Conservation (phyloP, 2,329 filamentous ascomycete species). For the Penicillium sp. region DNA sequence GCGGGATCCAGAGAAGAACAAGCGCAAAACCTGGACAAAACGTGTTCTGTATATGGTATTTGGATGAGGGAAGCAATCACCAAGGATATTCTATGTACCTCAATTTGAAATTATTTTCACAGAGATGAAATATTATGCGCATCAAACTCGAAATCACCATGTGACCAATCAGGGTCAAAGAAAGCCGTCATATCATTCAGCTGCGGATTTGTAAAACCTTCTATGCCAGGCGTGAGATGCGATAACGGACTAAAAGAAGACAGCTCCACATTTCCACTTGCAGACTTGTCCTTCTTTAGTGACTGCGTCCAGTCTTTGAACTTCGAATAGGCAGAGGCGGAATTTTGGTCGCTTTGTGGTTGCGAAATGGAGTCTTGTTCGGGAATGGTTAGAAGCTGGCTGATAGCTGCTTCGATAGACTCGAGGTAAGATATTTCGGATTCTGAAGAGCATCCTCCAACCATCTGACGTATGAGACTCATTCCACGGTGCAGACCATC, state of each 20-base stretch:
- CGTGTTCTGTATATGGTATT: slow-evolving; percentile 18
- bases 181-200: slow-evolving; percentile 10
- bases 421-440: slow-evolving; percentile 54
- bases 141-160: slow-evolving; percentile 9
- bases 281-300: slow-evolving; percentile 15
- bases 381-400: slow-evolving; percentile 45
- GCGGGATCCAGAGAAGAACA: not conserved
- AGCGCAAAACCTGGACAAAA: slow-evolving; percentile 11
- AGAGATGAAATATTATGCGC: slow-evolving; percentile 2
- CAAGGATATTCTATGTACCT: not conserved
- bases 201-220: slow-evolving; percentile 3
- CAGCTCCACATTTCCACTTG: slow-evolving; percentile 9
- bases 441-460: slow-evolving; percentile 52
- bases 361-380: slow-evolving; percentile 20
- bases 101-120: not conserved
- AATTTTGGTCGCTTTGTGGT: slow-evolving; percentile 24
- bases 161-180: slow-evolving; percentile 14
- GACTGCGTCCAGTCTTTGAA: slow-evolving; percentile 49
- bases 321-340: slow-evolving; percentile 50
- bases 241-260: slow-evolving; percentile 19
- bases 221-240: slow-evolving; percentile 5
- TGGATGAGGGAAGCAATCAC: slow-evolving; percentile 2
- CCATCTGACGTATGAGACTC: slow-evolving; percentile 53
- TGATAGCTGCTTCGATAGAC: slow-evolving; percentile 50
- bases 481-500: slow-evolving; percentile 51